phyloP scores from a whole-genome alignment of 805 yeast genomes.

The Nakazawaea ishiwadae region DNA sequence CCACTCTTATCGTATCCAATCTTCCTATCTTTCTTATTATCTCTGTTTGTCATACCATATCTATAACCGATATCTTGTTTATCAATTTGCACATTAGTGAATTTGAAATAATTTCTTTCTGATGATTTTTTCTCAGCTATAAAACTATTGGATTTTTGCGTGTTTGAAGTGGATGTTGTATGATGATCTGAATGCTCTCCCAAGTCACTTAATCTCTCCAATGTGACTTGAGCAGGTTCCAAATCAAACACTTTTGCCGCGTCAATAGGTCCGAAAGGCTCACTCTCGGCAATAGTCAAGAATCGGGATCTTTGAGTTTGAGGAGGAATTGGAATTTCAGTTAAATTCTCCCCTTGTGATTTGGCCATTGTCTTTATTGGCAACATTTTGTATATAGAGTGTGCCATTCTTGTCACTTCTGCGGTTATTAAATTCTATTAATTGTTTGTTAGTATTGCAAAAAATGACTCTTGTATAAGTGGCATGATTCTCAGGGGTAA shows the following conservation, averaged over 20 bases:
- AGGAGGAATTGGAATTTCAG: slow-evolving; percentile 91
- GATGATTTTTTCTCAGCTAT: slow-evolving; percentile 32
- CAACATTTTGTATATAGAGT: slow-evolving; percentile 71
- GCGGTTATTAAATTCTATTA: slow-evolving; percentile 41
- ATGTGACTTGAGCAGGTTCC: slow-evolving; percentile 82
- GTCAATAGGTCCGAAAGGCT: slow-evolving; percentile 93
- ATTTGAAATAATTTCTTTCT: slow-evolving; percentile 68
- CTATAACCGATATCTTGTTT: slow-evolving; percentile 86
- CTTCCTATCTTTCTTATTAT: slow-evolving; percentile 79
- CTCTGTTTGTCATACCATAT: slow-evolving; percentile 88
- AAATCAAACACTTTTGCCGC: slow-evolving; percentile 82
- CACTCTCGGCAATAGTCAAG: slow-evolving; percentile 86
- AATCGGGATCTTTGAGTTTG: slow-evolving; percentile 80
- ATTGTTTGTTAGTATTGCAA: slow-evolving; percentile 30
- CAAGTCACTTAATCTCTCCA: slow-evolving; percentile 61
- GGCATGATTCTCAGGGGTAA: too few species aligned
- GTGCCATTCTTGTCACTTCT: slow-evolving; percentile 57
- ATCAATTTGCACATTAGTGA: slow-evolving; percentile 69
- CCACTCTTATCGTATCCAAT: slow-evolving; percentile 69
- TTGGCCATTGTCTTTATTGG: slow-evolving; percentile 54
- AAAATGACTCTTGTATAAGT: too few species aligned
- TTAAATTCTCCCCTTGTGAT: slow-evolving; percentile 62
- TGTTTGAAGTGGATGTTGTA: slow-evolving; percentile 12
- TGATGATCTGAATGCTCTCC: slow-evolving; percentile 43
- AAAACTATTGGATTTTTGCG: slow-evolving; percentile 30